A percentile compares a stretch with the other conserved stretches of the same genome.
Evolutionary conservation across 805 yeast genomes (phyloP).

Genomic region (Teunomyces pallodes): DNA sequence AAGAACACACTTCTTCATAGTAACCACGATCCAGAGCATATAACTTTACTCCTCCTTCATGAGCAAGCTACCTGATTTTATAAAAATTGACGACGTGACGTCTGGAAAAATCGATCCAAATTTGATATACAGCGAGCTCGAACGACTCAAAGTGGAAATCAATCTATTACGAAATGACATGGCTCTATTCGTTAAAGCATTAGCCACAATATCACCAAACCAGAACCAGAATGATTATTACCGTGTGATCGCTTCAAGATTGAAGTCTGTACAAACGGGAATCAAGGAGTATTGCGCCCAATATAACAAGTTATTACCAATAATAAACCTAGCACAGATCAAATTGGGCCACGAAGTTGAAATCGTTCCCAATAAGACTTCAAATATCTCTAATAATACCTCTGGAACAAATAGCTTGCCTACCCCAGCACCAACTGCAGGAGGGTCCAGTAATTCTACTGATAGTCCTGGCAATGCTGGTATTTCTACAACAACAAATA

Average conservation of each 20-base stretch:
- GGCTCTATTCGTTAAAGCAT: slow-evolving; percentile 34
- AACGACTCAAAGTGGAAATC: slow-evolving; percentile 41
- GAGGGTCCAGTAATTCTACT: neutral
- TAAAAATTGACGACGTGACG: slow-evolving; percentile 43
- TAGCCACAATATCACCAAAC: slow-evolving; percentile 32
- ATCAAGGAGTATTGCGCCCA: slow-evolving; percentile 43
- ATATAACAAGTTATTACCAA: slow-evolving; percentile 47
- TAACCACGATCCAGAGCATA: neutral
- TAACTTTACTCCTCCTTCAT: neutral
- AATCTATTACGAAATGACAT: slow-evolving; percentile 41
- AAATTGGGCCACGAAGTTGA: slow-evolving; percentile 52
- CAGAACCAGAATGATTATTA: slow-evolving; percentile 38
- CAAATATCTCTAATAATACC: neutral
- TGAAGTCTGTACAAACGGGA: slow-evolving; percentile 35
- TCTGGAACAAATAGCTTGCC: neutral
- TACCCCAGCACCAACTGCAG: slow-evolving; percentile 5
- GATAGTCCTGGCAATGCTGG: neutral
- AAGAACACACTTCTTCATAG: neutral
- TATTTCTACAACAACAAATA: neutral
- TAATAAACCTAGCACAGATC: slow-evolving; percentile 49
- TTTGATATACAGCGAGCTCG: slow-evolving; percentile 44
- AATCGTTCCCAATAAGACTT: slow-evolving; percentile 26
- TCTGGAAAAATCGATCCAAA: slow-evolving; percentile 40
- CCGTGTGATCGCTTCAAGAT: slow-evolving; percentile 32
- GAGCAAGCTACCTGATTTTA: slow-evolving; percentile 27